phyloP scores from a whole-genome alignment of 164 flowering plant species.

The Chimonanthus praecox region DNA sequence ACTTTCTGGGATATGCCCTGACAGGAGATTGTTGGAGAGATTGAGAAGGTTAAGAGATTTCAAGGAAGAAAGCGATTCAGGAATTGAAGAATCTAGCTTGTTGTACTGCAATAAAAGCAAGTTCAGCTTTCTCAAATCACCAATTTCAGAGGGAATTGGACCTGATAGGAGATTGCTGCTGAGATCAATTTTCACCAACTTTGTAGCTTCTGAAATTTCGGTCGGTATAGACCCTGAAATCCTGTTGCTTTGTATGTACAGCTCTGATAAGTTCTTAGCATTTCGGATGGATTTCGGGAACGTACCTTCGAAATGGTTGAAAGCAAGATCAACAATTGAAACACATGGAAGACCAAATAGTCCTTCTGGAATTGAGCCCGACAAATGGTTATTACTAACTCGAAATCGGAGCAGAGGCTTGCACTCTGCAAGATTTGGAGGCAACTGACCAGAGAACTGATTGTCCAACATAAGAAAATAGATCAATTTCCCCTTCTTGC shows the following conservation, averaged over 20 bases:
- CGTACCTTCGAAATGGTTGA: constrained; percentile 52
- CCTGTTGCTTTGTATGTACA: constrained; percentile 61
- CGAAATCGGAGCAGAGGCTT: constrained; percentile 63
- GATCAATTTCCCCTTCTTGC: constrained; percentile 59
- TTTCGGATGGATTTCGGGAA: constrained; percentile 37
- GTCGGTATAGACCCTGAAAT: constrained; percentile 71
- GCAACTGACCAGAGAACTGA: constrained; percentile 57
- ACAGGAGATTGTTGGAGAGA: constrained; percentile 68
- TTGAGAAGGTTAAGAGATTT: constrained; percentile 80
- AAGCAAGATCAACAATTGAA: constrained; percentile 64
- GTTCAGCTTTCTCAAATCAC: constrained; percentile 57
- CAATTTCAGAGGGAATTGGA: constrained; percentile 69
- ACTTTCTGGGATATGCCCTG: constrained; percentile 69
- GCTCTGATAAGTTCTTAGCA: constrained; percentile 69
- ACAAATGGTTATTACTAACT: constrained; percentile 56
- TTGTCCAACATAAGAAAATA: constrained; percentile 67
- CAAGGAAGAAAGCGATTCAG: constrained; percentile 55
- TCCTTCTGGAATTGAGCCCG: constrained; percentile 60
- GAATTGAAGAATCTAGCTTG: constrained; percentile 65
- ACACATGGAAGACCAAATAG: constrained; percentile 66
- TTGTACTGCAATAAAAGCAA: constrained; percentile 59
- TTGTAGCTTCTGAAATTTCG: constrained; percentile 54
- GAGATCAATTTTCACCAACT: constrained; percentile 81
- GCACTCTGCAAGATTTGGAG: constrained; percentile 56
- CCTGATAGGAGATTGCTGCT: constrained; percentile 74